Conservation (phyloP, 2,329 filamentous ascomycete genomes). For the Phialophora verrucosa region DNA sequence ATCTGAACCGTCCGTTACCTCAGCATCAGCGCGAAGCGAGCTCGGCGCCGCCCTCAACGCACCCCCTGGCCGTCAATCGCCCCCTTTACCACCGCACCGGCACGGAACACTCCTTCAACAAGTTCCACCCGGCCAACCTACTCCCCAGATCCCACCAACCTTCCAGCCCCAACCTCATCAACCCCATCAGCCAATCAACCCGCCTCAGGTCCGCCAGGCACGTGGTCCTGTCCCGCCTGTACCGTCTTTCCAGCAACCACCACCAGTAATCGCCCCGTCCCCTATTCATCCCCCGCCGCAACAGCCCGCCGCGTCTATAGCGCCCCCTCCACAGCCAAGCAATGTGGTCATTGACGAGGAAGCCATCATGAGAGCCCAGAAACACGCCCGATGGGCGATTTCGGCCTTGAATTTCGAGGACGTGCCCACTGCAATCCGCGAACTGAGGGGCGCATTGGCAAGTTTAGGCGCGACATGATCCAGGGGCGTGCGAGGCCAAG, state of each 20-base stretch:
- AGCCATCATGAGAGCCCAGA: conserved; percentile 79
- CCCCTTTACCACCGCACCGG: conserved; percentile 35
- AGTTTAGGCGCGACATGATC: conserved; percentile 67
- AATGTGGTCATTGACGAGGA: conserved; percentile 65
- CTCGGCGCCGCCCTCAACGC: conserved; percentile 28
- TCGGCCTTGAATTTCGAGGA: conserved; percentile 97
- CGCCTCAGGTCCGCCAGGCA: conserved; percentile 31
- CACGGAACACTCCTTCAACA: conserved; percentile 32
- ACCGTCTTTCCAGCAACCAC: conserved; percentile 21
- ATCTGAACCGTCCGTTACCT: conserved; percentile 19
- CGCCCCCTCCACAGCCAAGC: conserved; percentile 36
- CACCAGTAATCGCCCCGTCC: conserved; percentile 20
- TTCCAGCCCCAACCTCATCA: conserved; percentile 35
- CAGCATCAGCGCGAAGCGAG: conserved; percentile 21
- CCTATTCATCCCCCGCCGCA: conserved; percentile 25
- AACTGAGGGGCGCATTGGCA: conserved; percentile 76
- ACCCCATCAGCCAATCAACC: conserved; percentile 28
- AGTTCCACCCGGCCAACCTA: conserved; percentile 21
- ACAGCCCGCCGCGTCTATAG: conserved; percentile 18
- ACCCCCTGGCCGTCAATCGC: conserved; percentile 21
- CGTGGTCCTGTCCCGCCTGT: conserved; percentile 31
- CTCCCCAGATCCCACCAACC: conserved; percentile 37
- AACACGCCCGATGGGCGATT: conserved; percentile 96
- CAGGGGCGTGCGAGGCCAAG: not conserved
- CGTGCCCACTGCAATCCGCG: conserved; percentile 83